Conservation (phyloP, 805 yeast species). For the Myxozyma lipomycoides region DNA sequence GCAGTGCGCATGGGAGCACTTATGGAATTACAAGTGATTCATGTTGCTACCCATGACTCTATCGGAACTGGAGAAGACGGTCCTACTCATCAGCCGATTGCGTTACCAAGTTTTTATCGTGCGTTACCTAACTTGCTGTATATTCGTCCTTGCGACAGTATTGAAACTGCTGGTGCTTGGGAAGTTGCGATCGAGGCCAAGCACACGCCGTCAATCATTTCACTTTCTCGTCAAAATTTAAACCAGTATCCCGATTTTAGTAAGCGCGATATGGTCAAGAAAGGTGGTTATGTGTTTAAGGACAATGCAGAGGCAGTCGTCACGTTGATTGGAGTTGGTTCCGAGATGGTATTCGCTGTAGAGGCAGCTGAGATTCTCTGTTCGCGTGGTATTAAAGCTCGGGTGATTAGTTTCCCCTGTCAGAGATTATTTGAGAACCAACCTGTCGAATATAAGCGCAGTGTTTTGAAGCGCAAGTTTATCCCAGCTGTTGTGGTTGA, state of each 20-base stretch:
- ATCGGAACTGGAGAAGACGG: conserved; percentile 92
- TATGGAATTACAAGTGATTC: conserved; percentile 75
- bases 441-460: conserved; percentile 32
- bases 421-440: conserved; percentile 37
- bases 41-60: conserved; percentile 89
- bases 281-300: conserved; percentile 36
- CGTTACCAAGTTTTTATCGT: conserved; percentile 81
- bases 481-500: conserved; percentile 39
- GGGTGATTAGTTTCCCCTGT: conserved; percentile 38
- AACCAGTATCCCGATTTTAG: conserved; percentile 75
- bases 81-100: conserved; percentile 91
- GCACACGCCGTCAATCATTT: conserved; percentile 54
- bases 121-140: conserved; percentile 77
- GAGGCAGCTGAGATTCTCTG: conserved; percentile 34
- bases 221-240: conserved; percentile 60
- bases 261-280: conserved; percentile 48
- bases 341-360: conserved; percentile 35
- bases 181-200: conserved; percentile 48
- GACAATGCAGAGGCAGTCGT: conserved; percentile 31
- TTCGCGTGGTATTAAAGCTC: conserved; percentile 32
- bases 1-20: conserved; percentile 81
- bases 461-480: conserved; percentile 27
- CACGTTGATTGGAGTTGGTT: conserved; percentile 35
- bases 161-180: conserved; percentile 69
- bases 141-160: conserved; percentile 94